Percentiles rank a stretch among this genome's conserved stretches.
phyloP scores from a whole-genome alignment of 2,329 filamentous ascomycete genomes.

The Achaetomium macrosporum region DNA sequence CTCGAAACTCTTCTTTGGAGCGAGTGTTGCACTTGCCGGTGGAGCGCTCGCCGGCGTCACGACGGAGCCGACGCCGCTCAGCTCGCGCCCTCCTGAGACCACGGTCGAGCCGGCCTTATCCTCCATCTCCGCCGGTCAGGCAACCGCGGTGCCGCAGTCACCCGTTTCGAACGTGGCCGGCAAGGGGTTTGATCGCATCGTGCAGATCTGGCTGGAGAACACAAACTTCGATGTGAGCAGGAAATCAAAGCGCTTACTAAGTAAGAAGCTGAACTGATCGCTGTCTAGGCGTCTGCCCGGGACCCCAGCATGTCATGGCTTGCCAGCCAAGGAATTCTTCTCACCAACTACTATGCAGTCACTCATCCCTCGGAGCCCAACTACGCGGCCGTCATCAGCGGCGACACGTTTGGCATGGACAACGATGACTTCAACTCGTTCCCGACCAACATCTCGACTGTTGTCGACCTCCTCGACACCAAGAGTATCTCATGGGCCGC shows the following conservation, averaged over 20 bases:
- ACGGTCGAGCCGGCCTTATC: background rate
- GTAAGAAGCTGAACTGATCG: background rate
- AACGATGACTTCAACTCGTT: constrained; percentile 59
- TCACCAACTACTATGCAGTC: constrained; percentile 54
- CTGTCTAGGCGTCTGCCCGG: background rate
- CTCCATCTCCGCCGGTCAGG: constrained; percentile 40
- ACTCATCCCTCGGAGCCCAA: constrained; percentile 74
- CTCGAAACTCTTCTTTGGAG: background rate
- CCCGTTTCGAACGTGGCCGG: constrained; percentile 62
- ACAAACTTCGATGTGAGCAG: constrained; percentile 57
- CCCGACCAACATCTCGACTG: constrained; percentile 56
- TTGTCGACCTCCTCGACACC: constrained; percentile 63
- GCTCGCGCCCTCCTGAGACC: background rate
- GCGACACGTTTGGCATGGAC: constrained; percentile 68
- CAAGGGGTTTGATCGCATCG: constrained; percentile 65
- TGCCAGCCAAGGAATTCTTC: constrained; percentile 55
- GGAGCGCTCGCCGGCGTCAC: background rate
- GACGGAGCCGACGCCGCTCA: background rate
- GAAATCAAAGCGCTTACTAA: too few species aligned
- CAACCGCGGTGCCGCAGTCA: constrained; percentile 54
- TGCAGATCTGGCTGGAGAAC: constrained; percentile 73
- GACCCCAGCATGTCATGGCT: constrained; percentile 51
- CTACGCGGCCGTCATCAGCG: constrained; percentile 62
- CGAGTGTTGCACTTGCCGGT: background rate
- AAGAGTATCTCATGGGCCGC: constrained; percentile 61